Conservation (phyloP, 1,139 yeast genomes). For the Debaryomyces nepalensis region DNA sequence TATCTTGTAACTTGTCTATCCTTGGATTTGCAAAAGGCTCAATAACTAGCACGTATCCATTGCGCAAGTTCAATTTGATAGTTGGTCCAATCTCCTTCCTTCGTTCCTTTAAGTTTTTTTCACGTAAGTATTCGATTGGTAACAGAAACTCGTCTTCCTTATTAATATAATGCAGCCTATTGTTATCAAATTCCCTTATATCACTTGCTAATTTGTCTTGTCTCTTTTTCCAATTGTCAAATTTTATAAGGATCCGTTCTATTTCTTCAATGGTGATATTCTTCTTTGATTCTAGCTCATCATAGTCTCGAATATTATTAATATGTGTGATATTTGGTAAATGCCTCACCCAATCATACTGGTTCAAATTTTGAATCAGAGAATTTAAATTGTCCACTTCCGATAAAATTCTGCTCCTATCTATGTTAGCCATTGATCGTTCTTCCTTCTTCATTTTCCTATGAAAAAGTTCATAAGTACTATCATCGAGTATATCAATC, state of each 20-base stretch:
- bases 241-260: conserved; percentile 49
- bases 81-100: conserved; percentile 27
- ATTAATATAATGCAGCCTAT: conserved; percentile 17
- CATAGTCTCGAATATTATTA: conserved; percentile 45
- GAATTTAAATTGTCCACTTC: conserved; percentile 56
- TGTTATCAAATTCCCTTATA: conserved; percentile 26
- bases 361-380: conserved; percentile 51
- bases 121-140: conserved; percentile 26
- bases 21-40: conserved; percentile 39
- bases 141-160: conserved; percentile 26
- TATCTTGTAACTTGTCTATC: conserved; percentile 17
- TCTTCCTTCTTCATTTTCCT: conserved; percentile 70
- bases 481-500: conserved; percentile 52
- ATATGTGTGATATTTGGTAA: conserved; percentile 60
- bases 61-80: conserved; percentile 32
- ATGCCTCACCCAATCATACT: conserved; percentile 59
- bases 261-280: conserved; percentile 57
- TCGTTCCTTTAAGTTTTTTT: conserved; percentile 26
- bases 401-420: conserved; percentile 50
- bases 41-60: conserved; percentile 35
- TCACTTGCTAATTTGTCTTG: conserved; percentile 33
- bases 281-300: conserved; percentile 56
- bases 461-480: conserved; percentile 54
- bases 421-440: conserved; percentile 61
- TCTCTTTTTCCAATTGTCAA: conserved; percentile 48